Percentiles rank a stretch among this genome's conserved stretches.
Conservation (phyloP, 495 filamentous ascomycete genomes). For the Geoglossum glabrum region DNA sequence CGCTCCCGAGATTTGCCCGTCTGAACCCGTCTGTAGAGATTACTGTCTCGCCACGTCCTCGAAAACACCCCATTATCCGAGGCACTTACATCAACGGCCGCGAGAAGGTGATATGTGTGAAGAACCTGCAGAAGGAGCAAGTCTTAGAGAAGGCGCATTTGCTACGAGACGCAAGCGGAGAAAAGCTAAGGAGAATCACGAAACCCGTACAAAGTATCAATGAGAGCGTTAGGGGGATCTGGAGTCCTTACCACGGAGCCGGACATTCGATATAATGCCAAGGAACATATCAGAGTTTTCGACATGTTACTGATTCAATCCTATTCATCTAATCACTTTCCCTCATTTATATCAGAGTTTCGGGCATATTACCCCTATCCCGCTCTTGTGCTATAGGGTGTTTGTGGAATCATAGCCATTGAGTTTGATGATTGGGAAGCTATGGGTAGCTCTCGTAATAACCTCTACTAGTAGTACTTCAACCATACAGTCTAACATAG, state of each 20-base stretch:
- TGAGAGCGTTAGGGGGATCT: conserved; percentile 83
- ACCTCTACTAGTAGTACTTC: background rate
- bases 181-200: conserved; percentile 59
- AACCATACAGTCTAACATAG: background rate
- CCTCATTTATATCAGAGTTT: background rate
- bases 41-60: conserved; percentile 67
- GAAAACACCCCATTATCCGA: conserved; percentile 68
- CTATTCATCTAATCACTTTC: background rate
- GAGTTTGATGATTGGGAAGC: background rate
- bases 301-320: background rate
- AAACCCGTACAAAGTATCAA: conserved; percentile 76
- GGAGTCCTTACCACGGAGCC: conserved; percentile 74
- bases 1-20: conserved; percentile 55
- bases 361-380: background rate
- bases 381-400: background rate
- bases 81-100: conserved; percentile 82
- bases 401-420: background rate
- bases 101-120: conserved; percentile 71
- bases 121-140: conserved; percentile 61
- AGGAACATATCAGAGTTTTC: background rate
- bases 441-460: background rate
- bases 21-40: conserved; percentile 81
- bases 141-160: conserved; percentile 64
- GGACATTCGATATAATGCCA: conserved; percentile 8
- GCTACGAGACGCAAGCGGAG: conserved; percentile 64